phyloP scores from a whole-genome alignment of 208 protist genomes.

The Acanthamoeba healyi region DNA sequence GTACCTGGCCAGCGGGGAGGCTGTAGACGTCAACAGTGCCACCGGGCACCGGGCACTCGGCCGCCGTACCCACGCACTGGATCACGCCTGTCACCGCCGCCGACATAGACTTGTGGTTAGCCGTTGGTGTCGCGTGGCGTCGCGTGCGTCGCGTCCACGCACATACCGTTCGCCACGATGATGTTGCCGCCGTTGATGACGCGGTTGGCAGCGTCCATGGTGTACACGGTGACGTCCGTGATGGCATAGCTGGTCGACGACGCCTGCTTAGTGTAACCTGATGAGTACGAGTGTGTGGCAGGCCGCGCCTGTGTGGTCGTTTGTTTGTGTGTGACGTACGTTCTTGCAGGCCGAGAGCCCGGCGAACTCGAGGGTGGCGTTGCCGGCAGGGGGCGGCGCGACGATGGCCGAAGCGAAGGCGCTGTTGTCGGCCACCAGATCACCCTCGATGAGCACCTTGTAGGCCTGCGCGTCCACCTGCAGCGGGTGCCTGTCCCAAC shows the following conservation, averaged over 20 bases:
- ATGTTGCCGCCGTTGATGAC: background rate
- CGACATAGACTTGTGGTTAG: background rate
- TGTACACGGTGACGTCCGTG: slow-evolving; percentile 67
- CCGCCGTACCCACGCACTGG: slow-evolving; percentile 52
- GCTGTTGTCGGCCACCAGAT: slow-evolving; percentile 41
- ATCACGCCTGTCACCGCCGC: slow-evolving; percentile 65
- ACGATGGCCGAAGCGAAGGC: slow-evolving; percentile 16
- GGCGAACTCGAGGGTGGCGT: background rate
- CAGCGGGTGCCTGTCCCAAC: slow-evolving; percentile 75
- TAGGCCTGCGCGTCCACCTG: slow-evolving; percentile 55
- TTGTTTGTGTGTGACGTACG: background rate
- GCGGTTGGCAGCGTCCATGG: slow-evolving; percentile 3
- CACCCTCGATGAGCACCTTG: slow-evolving; percentile 74
- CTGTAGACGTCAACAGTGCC: background rate
- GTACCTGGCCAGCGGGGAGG: slow-evolving; percentile 13
- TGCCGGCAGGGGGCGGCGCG: background rate
- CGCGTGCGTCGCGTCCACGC: background rate
- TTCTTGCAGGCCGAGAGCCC: slow-evolving; percentile 4
- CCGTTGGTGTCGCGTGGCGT: too few species aligned
- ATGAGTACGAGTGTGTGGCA: background rate
- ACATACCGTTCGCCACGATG: background rate
- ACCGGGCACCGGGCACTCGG: background rate
- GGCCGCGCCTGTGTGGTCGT: background rate
- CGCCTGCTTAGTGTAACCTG: background rate
- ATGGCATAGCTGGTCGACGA: slow-evolving; percentile 49